phyloP scores from a whole-genome alignment of 2,329 filamentous ascomycete genomes.

The Colletotrichum tropicicola region DNA sequence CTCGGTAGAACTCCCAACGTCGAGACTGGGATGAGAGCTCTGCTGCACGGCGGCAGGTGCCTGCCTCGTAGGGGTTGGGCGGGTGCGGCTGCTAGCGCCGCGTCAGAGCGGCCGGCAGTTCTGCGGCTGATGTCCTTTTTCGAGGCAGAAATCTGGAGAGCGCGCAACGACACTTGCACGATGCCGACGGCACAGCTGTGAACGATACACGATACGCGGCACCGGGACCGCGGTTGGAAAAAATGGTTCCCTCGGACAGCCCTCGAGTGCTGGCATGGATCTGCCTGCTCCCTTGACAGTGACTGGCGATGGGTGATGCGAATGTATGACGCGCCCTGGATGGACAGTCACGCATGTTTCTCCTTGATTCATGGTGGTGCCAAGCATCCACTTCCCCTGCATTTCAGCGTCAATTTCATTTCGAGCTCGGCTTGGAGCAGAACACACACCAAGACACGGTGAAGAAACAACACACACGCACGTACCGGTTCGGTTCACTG shows the following conservation, averaged over 20 bases:
- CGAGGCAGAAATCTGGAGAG: not conserved
- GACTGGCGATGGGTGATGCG: not conserved
- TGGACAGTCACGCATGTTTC: not conserved
- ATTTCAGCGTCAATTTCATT: constrained; percentile 17
- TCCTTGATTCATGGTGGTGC: constrained; percentile 13
- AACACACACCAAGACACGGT: not conserved
- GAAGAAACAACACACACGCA: not conserved
- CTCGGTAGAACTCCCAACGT: not conserved
- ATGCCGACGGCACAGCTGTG: not conserved
- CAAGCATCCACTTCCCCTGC: constrained; percentile 27
- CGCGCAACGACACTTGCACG: not conserved
- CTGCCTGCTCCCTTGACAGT: not conserved
- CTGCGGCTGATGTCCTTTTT: not conserved
- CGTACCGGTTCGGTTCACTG: no score
- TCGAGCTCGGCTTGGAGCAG: not conserved
- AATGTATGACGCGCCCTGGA: not conserved
- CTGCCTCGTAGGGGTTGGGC: not conserved
- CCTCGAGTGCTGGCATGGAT: constrained; percentile 18
- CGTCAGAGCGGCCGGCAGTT: constrained; percentile 7
- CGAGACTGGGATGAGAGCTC: not conserved
- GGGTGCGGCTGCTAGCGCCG: constrained; percentile 6
- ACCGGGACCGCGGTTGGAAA: not conserved
- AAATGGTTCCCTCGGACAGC: not conserved
- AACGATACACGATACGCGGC: not conserved
- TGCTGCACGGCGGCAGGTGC: not conserved